These are phyloP conservation scores for Colletotrichum abscissum DNA, from an alignment of 2,329 filamentous ascomycete species.

Conservation along the genomic window DNA sequence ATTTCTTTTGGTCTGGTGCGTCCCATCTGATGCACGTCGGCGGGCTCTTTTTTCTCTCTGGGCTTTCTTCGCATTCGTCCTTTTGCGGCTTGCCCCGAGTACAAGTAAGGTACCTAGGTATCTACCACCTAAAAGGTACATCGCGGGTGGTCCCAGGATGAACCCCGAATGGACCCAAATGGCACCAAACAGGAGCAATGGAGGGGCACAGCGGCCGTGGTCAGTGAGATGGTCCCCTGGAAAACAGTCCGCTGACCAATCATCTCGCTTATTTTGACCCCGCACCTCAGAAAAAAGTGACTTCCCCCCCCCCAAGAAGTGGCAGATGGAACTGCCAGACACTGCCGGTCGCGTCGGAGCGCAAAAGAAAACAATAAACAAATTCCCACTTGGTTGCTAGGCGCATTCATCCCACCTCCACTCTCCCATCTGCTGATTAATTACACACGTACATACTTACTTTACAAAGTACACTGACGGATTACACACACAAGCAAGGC, in stretches of 20 bases:
- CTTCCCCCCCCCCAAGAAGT: background rate
- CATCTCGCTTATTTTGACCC: background rate
- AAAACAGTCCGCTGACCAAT: background rate
- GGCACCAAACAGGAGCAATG: background rate
- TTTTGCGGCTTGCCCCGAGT: background rate
- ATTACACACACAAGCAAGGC: background rate
- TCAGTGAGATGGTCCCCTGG: constrained; percentile 2
- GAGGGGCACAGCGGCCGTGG: constrained; percentile 16
- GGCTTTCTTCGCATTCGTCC: background rate
- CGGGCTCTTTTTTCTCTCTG: constrained; percentile 15
- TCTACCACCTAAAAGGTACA: background rate
- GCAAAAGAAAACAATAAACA: constrained; percentile 46
- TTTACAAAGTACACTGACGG: background rate
- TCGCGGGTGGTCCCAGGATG: no score
- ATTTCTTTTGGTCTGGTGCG: background rate
- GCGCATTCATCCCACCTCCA: constrained; percentile 21
- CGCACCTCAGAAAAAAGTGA: constrained; percentile 12
- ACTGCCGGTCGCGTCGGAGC: constrained; percentile 22
- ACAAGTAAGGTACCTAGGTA: background rate
- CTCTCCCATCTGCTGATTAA: background rate
- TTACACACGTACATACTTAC: no score
- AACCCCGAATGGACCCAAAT: no score
- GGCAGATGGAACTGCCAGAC: background rate
- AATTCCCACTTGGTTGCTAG: constrained; percentile 42
- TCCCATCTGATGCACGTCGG: background rate